These are phyloP conservation scores for Ophiostoma piceae DNA, from an alignment of 2,329 filamentous ascomycete genomes.

Conservation along the genomic window DNA sequence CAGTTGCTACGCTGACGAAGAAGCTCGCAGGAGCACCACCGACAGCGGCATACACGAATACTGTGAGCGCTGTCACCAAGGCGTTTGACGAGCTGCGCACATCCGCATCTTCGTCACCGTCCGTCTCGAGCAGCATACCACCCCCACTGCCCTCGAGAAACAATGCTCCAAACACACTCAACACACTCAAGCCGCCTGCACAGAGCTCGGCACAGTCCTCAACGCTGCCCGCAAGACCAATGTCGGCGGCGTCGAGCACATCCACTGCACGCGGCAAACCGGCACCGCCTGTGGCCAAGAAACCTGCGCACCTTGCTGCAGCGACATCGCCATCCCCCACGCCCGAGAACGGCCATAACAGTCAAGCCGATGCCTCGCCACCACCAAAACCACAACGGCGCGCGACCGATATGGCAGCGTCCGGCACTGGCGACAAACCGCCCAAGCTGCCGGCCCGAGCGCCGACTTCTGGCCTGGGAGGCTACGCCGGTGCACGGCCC, in stretches of 20 bases:
- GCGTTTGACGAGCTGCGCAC: slow-evolving; percentile 25
- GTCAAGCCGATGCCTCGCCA: not conserved
- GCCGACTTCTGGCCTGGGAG: slow-evolving; percentile 18
- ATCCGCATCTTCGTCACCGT: slow-evolving; percentile 4
- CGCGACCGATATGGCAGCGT: slow-evolving; percentile 11
- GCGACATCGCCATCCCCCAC: slow-evolving; percentile 25
- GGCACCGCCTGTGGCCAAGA: slow-evolving; percentile 57
- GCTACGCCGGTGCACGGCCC: not conserved
- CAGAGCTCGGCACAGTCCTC: slow-evolving; percentile 26
- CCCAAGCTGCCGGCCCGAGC: slow-evolving; percentile 30
- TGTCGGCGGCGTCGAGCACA: slow-evolving; percentile 31
- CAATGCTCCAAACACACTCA: not conserved
- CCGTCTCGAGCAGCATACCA: not conserved
- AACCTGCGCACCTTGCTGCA: slow-evolving; percentile 52
- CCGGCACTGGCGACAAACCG: slow-evolving; percentile 17
- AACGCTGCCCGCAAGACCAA: slow-evolving; percentile 16
- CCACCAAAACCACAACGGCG: slow-evolving; percentile 20
- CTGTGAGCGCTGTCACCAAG: slow-evolving; percentile 22
- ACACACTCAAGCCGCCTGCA: not conserved
- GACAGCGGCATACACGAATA: slow-evolving; percentile 3
- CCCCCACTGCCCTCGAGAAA: not conserved
- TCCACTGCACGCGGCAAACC: slow-evolving; percentile 34
- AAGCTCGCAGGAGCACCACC: not conserved
- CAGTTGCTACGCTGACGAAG: not conserved
- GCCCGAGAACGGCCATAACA: slow-evolving; percentile 13